A percentile compares a stretch with the other conserved stretches of the same genome.
Conservation (phyloP, 1,139 yeast genomes). For the Kluyveromyces sp. region DNA sequence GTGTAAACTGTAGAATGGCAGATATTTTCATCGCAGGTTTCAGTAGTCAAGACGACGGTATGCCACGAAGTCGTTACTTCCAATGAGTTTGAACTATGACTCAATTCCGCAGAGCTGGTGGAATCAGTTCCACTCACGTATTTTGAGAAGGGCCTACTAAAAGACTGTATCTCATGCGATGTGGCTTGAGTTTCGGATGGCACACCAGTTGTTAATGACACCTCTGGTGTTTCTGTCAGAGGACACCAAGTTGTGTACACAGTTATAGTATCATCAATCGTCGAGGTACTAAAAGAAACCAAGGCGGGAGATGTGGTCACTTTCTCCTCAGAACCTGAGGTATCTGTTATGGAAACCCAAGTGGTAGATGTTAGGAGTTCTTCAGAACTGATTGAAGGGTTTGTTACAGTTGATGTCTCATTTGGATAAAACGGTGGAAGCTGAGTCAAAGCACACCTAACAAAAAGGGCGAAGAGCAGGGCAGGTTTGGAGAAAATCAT, state of each 20-base stretch:
- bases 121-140: neutral
- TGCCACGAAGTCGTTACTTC: constrained; percentile 1
- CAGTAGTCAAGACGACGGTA: constrained; percentile 2
- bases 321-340: neutral
- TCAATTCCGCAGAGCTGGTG: neutral
- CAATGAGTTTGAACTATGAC: neutral
- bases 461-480: neutral
- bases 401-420: neutral
- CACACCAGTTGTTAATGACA: neutral
- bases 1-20: constrained; percentile 2
- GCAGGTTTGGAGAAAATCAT: neutral
- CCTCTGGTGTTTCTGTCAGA: constrained; percentile 18
- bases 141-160: neutral
- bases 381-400: neutral
- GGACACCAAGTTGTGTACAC: constrained; percentile 40
- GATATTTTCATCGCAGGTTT: neutral
- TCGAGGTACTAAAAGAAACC: constrained; percentile 11
- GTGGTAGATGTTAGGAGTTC: neutral
- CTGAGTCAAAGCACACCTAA: neutral
- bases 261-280: constrained; percentile 13
- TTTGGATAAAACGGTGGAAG: constrained; percentile 2
- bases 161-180: neutral
- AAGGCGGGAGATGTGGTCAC: constrained; percentile 7
- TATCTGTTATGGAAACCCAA: constrained; percentile 1
- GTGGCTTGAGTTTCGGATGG: neutral